phyloP scores from a whole-genome alignment of 257 asterid genomes.

The Jasminum sambac region DNA sequence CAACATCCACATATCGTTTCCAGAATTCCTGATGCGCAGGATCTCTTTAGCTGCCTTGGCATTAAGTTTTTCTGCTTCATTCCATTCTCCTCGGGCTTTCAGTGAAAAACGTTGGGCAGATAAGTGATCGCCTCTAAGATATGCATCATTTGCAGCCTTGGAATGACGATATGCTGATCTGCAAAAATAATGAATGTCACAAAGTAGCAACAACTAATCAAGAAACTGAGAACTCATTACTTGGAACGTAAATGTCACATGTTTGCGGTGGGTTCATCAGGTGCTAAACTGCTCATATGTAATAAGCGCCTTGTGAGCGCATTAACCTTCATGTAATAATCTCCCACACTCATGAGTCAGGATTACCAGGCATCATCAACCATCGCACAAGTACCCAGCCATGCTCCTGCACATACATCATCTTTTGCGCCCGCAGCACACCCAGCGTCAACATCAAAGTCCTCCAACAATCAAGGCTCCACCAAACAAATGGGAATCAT shows the following conservation, averaged over 20 bases:
- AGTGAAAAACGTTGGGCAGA: conserved; percentile 59
- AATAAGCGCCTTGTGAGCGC: neutral
- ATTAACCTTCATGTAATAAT: too few relatives aligned
- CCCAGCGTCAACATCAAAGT: too few relatives aligned
- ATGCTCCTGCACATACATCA: too few relatives aligned
- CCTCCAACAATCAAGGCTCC: too few relatives aligned
- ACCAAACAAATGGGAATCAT: too few relatives aligned
- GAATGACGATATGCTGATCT: conserved; percentile 83
- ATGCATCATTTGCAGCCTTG: conserved; percentile 73
- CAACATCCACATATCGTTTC: conserved; percentile 74
- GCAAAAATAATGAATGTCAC: conserved; percentile 25
- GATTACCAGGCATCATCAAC: too few relatives aligned
- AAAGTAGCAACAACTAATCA: neutral
- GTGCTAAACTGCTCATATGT: too few relatives aligned
- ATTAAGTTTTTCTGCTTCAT: conserved; percentile 66
- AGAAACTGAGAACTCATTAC: conserved; percentile 10
- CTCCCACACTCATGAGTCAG: too few relatives aligned
- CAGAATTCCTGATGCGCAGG: conserved; percentile 51
- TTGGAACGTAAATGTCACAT: neutral
- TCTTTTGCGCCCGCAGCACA: too few relatives aligned
- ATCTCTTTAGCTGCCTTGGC: conserved; percentile 83
- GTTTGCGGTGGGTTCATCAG: neutral
- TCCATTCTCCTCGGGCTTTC: conserved; percentile 80
- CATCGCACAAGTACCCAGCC: too few relatives aligned
- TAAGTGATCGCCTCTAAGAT: conserved; percentile 70